phyloP scores from a whole-genome alignment of 176 grass and related monocot genomes.

The Triticum aestivum region IWGSC_CS_RefSeq_v2.1 NC_057800.1:103079469-103079968 shows the following conservation, averaged over 20 bases:
- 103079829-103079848: slow-evolving; percentile 15
- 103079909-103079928: slow-evolving; percentile 3
- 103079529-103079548: background rate
- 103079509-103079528: background rate
- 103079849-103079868: background rate
- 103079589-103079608: background rate
- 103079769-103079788: background rate
- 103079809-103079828: background rate
- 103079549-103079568: background rate
- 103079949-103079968: slow-evolving; percentile 49
- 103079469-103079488: background rate
- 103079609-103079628: background rate
- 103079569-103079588: background rate
- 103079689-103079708: background rate
- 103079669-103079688: no score
- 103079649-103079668: background rate
- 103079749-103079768: background rate
- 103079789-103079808: background rate
- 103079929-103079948: background rate
- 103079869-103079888: no score
- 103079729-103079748: slow-evolving; percentile 9
- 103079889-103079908: background rate
- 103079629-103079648: background rate
- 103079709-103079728: background rate
- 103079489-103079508: background rate